These are phyloP conservation scores for Fomes fomentarius DNA, from an alignment of 1,284 basidiomycete species.

Conservation along the genomic window DNA sequence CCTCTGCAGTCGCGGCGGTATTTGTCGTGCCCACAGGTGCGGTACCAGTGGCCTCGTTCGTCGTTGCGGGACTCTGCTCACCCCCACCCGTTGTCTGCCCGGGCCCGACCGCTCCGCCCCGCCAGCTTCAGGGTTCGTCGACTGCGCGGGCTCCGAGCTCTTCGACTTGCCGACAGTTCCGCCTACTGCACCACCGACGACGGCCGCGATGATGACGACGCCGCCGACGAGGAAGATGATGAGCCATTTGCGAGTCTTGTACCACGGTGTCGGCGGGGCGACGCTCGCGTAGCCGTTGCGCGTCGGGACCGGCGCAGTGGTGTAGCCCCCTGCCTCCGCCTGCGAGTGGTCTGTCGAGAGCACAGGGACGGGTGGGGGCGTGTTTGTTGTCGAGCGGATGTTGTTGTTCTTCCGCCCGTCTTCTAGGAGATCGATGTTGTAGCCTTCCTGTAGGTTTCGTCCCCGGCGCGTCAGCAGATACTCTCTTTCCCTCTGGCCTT, in stretches of 20 bases:
- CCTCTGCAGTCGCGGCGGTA: not conserved
- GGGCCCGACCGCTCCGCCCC: not conserved
- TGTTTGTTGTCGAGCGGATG: constrained; percentile 21
- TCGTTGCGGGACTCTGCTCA: not conserved
- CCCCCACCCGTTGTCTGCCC: not conserved
- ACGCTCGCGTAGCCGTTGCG: constrained; percentile 16
- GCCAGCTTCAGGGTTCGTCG: not conserved
- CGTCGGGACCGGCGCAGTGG: constrained; percentile 2
- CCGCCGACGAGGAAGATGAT: constrained; percentile 41
- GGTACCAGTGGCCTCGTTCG: too few relatives aligned
- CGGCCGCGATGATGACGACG: constrained; percentile 51
- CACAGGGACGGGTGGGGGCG: constrained; percentile 20
- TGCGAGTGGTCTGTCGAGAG: constrained; percentile 27
- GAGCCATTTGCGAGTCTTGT: constrained; percentile 39
- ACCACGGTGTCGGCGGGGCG: constrained; percentile 33
- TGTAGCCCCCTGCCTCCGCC: constrained; percentile 22
- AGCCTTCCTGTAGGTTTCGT: constrained; percentile 48
- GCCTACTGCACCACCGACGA: constrained; percentile 66
- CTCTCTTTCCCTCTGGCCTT: not conserved
- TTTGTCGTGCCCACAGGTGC: not conserved
- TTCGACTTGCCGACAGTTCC: constrained; percentile 14
- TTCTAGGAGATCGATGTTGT: constrained; percentile 52
- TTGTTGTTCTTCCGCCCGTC: constrained; percentile 17
- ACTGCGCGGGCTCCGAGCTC: not conserved
- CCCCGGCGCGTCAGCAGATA: not conserved